Base-by-base conservation (phyloP, 2,329 filamentous ascomycete genomes). In the Colletotrichum spaethianum region DNA sequence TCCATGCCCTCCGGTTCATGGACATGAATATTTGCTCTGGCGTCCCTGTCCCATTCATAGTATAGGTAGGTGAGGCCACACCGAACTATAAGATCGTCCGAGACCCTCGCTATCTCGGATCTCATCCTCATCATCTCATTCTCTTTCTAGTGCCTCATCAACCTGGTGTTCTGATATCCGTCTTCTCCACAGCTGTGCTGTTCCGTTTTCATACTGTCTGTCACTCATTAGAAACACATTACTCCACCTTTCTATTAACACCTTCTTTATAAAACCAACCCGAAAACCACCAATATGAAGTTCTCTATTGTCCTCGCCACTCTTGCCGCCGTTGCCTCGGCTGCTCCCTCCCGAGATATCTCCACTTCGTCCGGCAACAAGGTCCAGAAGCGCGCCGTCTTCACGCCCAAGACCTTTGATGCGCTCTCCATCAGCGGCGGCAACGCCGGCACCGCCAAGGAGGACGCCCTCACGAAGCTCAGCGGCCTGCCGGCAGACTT, bases 401-500 rank as follows among this genome's bases (percentile, higher is more conserved):
- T 84, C 56, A 75, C 78, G 31, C 65, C 80, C 12, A 78, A 76
- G 53, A 76, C 79, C 52, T 88, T 86, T 75, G 77, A 86, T 70
- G 78, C 82, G 38, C 81, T 88, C 73, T 86, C 84, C 28, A 87
- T 87, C 74, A 85, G 83, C 6, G 80, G 80, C 18, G 85, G 86
- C 36, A 80, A 79, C 3, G 85, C 86, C 18, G 86, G 86, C 48
- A 83, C 82, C 66, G 86, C 84, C 20, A 75, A 85, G 66, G 75
- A 83, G 28, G 82, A 87, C 67, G 86, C 85, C 9, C 74, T 81
- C 2, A 80, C 82, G 2, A 82, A 84, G 42, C 78, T 85, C 68
- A 76, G 74, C 75, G 76, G 80, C 72, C 74, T 86, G 40, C 75
- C 74, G 20, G 80, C 84, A 53, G 82, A 89, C 75, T 77, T 84